phyloP scores from a whole-genome alignment of 306 rosid species.

The Gastrolobium bilobum region DNA sequence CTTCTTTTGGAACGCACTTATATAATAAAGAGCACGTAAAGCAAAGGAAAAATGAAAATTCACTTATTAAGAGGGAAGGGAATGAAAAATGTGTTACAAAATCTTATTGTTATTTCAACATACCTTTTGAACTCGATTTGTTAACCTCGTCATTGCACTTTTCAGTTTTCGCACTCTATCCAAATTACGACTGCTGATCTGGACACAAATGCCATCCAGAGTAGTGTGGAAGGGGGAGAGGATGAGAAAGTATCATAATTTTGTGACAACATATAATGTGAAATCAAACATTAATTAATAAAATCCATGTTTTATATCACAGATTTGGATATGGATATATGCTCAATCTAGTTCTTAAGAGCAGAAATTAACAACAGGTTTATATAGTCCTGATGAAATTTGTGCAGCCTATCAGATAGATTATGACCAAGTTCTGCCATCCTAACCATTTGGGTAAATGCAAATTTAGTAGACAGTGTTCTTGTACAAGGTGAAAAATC shows the following conservation, averaged over 20 bases:
- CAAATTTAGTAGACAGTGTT: conserved; percentile 29
- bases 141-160: conserved; percentile 85
- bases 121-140: conserved; percentile 90
- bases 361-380: conserved; percentile 2
- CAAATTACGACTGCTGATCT: conserved; percentile 89
- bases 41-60: not conserved
- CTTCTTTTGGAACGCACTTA: not conserved
- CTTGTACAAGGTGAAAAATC: not conserved
- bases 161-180: conserved; percentile 80
- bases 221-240: not conserved
- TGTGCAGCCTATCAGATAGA: not conserved
- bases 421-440: not conserved
- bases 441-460: not conserved
- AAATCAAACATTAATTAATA: conserved; percentile 13
- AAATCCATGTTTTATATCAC: not conserved
- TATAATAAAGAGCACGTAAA: not conserved
- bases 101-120: conserved; percentile 2
- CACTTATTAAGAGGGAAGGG: not conserved
- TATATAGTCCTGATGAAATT: not conserved
- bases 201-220: conserved; percentile 42
- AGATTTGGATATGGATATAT: not conserved
- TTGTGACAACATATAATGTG: conserved; percentile 10
- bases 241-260: conserved; percentile 1
- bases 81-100: not conserved
- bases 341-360: not conserved